phyloP scores from a whole-genome alignment of 352 stramenopile species.

The Thalassiosira livingstoniorum region DNA sequence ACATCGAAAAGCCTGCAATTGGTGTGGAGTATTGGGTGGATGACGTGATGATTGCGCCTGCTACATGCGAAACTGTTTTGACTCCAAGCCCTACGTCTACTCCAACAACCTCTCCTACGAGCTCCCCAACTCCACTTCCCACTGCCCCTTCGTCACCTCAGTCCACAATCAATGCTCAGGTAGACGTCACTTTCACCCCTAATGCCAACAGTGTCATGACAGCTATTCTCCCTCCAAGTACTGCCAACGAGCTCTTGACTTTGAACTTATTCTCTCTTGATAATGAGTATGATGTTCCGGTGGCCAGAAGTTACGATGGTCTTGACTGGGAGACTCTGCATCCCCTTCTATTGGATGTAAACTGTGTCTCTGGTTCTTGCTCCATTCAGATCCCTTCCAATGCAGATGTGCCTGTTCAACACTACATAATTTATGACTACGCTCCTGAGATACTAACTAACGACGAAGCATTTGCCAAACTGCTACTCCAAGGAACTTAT shows the following conservation, averaged over 20 bases:
- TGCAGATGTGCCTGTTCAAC: background rate
- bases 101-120: background rate
- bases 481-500: conserved; percentile 58
- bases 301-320: conserved; percentile 38
- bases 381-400: conserved; percentile 10
- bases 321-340: conserved; percentile 29
- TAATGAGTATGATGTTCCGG: conserved; percentile 13
- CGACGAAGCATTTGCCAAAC: conserved; percentile 18
- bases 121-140: background rate
- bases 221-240: conserved; percentile 14
- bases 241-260: background rate
- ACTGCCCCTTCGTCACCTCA: background rate
- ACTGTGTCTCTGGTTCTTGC: conserved; percentile 11
- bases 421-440: conserved; percentile 41
- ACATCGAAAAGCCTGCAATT: background rate
- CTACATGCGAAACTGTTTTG: too few species aligned
- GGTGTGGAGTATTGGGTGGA: background rate
- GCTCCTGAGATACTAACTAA: background rate
- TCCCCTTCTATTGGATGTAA: conserved; percentile 9
- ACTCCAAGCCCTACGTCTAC: background rate
- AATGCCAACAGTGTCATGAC: background rate
- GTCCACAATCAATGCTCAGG: background rate
- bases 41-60: too few species aligned
- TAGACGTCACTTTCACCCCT: conserved; percentile 20
- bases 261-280: conserved; percentile 9